Evolutionary conservation across 2,329 filamentous ascomycete genomes (phyloP).

Genomic region (Furcasterigmium furcatum): DNA sequence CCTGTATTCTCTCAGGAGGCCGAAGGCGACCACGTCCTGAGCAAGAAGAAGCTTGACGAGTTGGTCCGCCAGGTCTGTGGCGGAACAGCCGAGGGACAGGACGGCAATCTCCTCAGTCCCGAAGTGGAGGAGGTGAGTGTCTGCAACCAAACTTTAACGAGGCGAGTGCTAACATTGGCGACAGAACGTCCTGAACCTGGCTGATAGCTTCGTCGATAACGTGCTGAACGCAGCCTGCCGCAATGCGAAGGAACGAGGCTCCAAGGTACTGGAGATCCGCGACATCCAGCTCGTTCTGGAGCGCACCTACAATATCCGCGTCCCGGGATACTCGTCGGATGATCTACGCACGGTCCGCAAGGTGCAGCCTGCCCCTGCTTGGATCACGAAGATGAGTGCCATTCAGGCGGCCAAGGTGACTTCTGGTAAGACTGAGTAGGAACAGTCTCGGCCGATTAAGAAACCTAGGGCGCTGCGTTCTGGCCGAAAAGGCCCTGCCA

Average conservation of each 20-base stretch:
- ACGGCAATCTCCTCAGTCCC: slow-evolving; percentile 76
- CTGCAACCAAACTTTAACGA: background rate
- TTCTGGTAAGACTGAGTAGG: slow-evolving; percentile 55
- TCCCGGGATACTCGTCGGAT: slow-evolving; percentile 91
- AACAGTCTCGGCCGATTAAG: slow-evolving; percentile 9
- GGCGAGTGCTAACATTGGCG: slow-evolving; percentile 6
- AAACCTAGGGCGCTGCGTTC: background rate
- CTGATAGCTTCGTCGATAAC: slow-evolving; percentile 92
- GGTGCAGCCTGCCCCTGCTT: slow-evolving; percentile 80
- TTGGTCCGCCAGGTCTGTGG: slow-evolving; percentile 92
- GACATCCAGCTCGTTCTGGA: slow-evolving; percentile 82
- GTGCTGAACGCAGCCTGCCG: slow-evolving; percentile 84
- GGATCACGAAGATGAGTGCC: slow-evolving; percentile 96
- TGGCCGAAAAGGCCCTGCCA: too few species aligned
- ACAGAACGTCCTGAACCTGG: slow-evolving; percentile 81
- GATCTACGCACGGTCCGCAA: slow-evolving; percentile 93
- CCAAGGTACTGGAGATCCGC: slow-evolving; percentile 84
- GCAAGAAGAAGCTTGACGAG: slow-evolving; percentile 96
- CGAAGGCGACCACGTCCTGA: slow-evolving; percentile 89
- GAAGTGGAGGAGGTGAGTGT: slow-evolving; percentile 87
- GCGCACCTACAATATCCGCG: slow-evolving; percentile 83
- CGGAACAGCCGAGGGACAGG: slow-evolving; percentile 66
- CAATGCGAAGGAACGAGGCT: slow-evolving; percentile 88
- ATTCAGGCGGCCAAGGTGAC: slow-evolving; percentile 90
- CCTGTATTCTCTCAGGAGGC: slow-evolving; percentile 85